Evolutionary conservation across 352 stramenopile genomes (phyloP), one percentile per base, ranked within the genome.

Genomic region (Globisporangium paddicum): DNA sequence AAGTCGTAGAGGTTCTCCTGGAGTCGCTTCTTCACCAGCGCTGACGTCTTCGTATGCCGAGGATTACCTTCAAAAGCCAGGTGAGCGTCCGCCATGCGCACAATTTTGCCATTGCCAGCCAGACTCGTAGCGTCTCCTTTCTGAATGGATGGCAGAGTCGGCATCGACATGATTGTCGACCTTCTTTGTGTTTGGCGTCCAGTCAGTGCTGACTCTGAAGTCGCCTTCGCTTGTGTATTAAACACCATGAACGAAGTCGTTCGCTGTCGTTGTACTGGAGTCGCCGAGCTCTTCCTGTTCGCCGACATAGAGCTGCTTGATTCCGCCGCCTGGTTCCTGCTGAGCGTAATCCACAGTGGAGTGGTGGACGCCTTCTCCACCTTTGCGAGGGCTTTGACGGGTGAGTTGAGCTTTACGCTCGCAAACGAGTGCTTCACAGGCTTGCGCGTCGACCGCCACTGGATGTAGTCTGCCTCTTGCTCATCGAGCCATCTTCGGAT

Each of bases 1-100:
- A 85, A 89, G 55, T 81, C 69, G 40, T 87, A 81, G n/a, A 87
- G 46, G 41, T 89, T 69, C 10, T 67, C 55, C 23, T 85, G 68
- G 35, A 87, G 63, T 19, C 58, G 60, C 35, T 73, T 73, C 66
- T 73, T 79, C 25, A 35, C 51, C 41, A 57, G 48, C 19, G 40
- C 16, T 8, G 58, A 51, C 23, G 58, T 54, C 21, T 46, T 49
- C 37, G 30, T n/a, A 18, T 26, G 23, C n/a, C 37, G n/a, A 32
- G 18, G 5, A 5, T 41, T 18, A 19, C 6, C 19, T 6, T 40
- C 25, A 26, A 26, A 6, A 37, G 28, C 9, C 4, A 25, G 16
- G 11, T 21, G 16, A 40, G 30, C 14, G 26, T 45, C 38, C 18
- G 34, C 7, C 25, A 58, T 18, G 3, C 38, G 38, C 40, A 40